Base-by-base conservation (phyloP, 164 flowering plant genomes). In the Sedum album region DNA sequence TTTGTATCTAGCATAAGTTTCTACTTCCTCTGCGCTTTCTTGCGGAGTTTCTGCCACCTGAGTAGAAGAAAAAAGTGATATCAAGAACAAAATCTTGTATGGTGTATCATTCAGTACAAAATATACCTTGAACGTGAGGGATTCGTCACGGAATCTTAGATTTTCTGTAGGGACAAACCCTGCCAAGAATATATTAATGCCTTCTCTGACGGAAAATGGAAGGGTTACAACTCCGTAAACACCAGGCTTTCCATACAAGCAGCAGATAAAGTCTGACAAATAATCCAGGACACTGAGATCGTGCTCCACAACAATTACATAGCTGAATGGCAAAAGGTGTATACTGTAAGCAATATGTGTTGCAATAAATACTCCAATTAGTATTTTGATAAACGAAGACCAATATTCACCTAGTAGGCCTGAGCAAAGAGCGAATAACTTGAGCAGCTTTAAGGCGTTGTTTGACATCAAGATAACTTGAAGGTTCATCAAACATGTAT, bases 371-470 rank as follows among this genome's bases (percentile, higher is more conserved):
- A 51, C 62, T 8, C 21, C 31, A n/a, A 17, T 42, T 14, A 41
- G 61, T 18, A 46, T 0, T 6, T 6, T 10, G 38, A 62, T 70
- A 65, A 31, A 49, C 41, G 51, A 28, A 26, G 13, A 23, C 48
- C 3, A 3, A 35, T 35, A 35, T 4, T 68, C 28, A 90, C 99
- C 99, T 92, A 67, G 83, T 88, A 14, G 96, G 88, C 70, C 91
- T 83, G 65, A 92, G 94, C 82, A 95, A 80, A 55, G 98, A 92
- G 66, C 97, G 81, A 67, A 95, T 39, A 68, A 95, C 99, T 85
- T 89, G 89, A 18, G 98, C 98, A 73, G 99, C 99, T 82, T 95
- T 95, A 21, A 92, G 97, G 84, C 99, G 83, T 77, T 95, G 99
- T 73, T 84, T 95, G 65, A 95, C 99, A 85, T 95, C 99, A 71